Evolutionary conservation across 805 yeast species (phyloP).

Genomic region (Aciculoconidium aculeatum): DNA sequence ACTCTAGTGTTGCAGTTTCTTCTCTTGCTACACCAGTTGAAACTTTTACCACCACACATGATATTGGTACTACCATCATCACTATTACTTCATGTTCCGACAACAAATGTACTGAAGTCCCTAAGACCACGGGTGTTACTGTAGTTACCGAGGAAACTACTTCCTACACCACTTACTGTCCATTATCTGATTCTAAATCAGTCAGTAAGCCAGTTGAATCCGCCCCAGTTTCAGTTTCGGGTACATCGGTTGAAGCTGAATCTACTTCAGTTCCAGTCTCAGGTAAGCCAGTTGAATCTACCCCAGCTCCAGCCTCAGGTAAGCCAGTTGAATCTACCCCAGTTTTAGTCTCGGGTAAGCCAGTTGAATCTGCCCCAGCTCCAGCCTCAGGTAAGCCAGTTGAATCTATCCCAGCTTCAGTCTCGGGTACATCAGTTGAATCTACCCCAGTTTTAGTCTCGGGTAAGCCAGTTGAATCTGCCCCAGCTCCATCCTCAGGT

Average conservation of each 20-base stretch:
- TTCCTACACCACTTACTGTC: slow-evolving; percentile 21
- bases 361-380: too few relatives aligned
- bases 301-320: too few relatives aligned
- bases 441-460: slow-evolving; percentile 1
- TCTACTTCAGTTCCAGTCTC: too few relatives aligned
- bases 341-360: too few relatives aligned
- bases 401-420: too few relatives aligned
- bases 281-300: too few relatives aligned
- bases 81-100: slow-evolving; percentile 26
- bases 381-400: too few relatives aligned
- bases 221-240: too few relatives aligned
- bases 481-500: slow-evolving; percentile 4
- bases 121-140: slow-evolving; percentile 11
- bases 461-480: too few relatives aligned
- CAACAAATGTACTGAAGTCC: slow-evolving; percentile 15
- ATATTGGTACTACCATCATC: slow-evolving; percentile 18
- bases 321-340: too few relatives aligned
- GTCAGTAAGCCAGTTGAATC: slow-evolving; percentile 1
- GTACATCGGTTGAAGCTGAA: too few relatives aligned
- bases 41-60: slow-evolving; percentile 1
- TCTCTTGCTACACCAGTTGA: slow-evolving; percentile 5
- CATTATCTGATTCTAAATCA: slow-evolving; percentile 9
- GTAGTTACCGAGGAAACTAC: slow-evolving; percentile 14
- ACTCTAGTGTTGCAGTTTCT: slow-evolving; percentile 13
- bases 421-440: too few relatives aligned